Base-by-base conservation (phyloP, 2,329 filamentous ascomycete species). In the Aspergillus spinulosporus region DNA sequence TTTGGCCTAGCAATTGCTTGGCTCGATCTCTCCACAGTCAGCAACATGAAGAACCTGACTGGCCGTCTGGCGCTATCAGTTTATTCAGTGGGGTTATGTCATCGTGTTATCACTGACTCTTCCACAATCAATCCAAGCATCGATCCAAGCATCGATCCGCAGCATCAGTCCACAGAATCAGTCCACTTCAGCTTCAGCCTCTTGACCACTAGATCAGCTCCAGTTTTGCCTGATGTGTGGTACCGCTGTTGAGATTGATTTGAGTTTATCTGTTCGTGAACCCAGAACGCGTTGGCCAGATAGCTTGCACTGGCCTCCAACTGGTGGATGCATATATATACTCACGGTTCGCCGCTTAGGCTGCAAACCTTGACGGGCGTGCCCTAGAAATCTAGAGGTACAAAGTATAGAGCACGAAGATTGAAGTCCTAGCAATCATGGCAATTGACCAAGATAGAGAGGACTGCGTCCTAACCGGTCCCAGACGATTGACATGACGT, bases 211-310 rank as follows among this genome's bases (percentile, higher is more conserved):
- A 32, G 21, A 31, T 42, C 28, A 7, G 12, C 2, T 43, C 48
- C 37, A 43, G 9, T 34, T 14, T 32, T 31, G 26, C 39, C 29
- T 21, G 48, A 50, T 50, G 40, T 43, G n/a, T 28, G 48, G 48
- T 43, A 43, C 48, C 48, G 48, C 36, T 36, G 36, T 12, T n/a
- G 9, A 28, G 3, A 7, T 28, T 14, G 28, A 49, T 50, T 37
- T 43, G 48, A 50, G 37, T 43, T 50, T 50, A 50, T 50, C 29
- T 21, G 12, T 15, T 47, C 45, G 45, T 36, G 28, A 12, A 5
- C 5, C 4, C 26, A 4, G 26, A 5, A 28, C 4, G 26, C 26
- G 26, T 28, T 28, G 26, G 4, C 26, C 26, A 28, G 26, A 37
- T 34, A 12, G n/a, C 11, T 37, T 12, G 7, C 7, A 21, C 21